These are phyloP conservation scores for Schwanniomyces sp. DNA, from an alignment of 805 yeast genomes.

Conservation along the genomic window DNA sequence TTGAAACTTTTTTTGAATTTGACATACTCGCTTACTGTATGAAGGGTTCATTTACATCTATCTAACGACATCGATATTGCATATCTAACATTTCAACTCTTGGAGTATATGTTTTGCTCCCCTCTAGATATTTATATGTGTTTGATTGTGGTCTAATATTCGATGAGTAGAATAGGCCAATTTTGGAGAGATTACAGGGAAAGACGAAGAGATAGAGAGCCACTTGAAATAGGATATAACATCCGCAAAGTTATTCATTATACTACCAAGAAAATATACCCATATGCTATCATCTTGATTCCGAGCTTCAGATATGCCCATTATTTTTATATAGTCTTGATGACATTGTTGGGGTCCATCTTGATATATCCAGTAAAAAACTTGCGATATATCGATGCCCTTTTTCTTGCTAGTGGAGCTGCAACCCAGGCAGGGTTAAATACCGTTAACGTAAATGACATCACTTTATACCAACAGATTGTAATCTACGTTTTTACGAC, in stretches of 20 bases:
- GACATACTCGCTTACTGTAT: too few species aligned
- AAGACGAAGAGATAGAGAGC: conserved; percentile 6
- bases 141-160: not conserved
- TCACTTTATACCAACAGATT: conserved; percentile 79
- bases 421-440: conserved; percentile 92
- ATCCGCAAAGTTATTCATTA: conserved; percentile 36
- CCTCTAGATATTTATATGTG: not conserved
- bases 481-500: conserved; percentile 60
- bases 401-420: conserved; percentile 75
- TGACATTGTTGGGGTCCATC: conserved; percentile 68
- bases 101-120: not conserved
- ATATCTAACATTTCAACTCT: too few species aligned
- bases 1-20: too few species aligned
- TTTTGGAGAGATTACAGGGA: conserved; percentile 1
- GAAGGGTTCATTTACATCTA: too few species aligned
- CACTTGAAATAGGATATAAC: conserved; percentile 14
- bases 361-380: conserved; percentile 74
- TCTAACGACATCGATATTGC: too few species aligned
- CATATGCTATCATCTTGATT: conserved; percentile 39
- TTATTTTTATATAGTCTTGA: conserved; percentile 63
- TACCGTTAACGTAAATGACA: conserved; percentile 64
- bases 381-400: conserved; percentile 68
- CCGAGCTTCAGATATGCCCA: conserved; percentile 67
- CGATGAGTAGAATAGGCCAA: conserved; percentile 1
- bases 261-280: conserved; percentile 37